Percentiles rank a stretch among this genome's conserved stretches.
These are phyloP conservation scores for Gypsophila paniculata DNA, from an alignment of 179 eudicot species.

Conservation along the genomic window DNA sequence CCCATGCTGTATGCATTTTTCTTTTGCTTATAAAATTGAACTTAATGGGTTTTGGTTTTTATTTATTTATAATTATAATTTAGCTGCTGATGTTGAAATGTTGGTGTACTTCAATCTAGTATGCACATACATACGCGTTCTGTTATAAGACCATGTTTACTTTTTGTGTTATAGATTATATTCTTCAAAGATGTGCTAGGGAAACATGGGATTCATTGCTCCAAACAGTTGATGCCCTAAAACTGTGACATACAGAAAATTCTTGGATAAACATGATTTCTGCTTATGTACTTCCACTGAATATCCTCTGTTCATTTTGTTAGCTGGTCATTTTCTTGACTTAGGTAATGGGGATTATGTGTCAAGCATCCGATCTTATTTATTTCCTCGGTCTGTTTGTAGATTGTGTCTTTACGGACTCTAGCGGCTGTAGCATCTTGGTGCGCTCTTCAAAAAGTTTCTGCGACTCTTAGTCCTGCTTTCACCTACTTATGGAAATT, in stretches of 20 bases:
- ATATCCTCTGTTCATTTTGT: background rate
- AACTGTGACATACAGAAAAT: background rate
- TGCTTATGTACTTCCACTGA: conserved; percentile 2
- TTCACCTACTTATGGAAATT: conserved; percentile 57
- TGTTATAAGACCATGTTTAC: too few relatives aligned
- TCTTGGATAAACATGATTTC: background rate
- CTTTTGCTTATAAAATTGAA: background rate
- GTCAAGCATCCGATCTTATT: background rate
- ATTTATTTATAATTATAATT: background rate
- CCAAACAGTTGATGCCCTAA: background rate
- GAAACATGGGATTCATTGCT: background rate
- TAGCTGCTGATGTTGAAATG: background rate
- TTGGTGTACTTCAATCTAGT: background rate
- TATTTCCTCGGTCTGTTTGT: conserved; percentile 15
- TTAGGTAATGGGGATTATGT: background rate
- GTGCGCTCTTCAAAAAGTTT: conserved; percentile 40
- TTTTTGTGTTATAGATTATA: background rate
- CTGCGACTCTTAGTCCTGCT: conserved; percentile 32
- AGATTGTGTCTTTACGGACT: conserved; percentile 65
- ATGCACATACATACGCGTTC: background rate
- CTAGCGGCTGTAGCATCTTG: conserved; percentile 62
- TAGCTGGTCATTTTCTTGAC: background rate
- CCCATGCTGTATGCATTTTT: background rate
- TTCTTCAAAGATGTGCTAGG: background rate
- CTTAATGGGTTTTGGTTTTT: background rate